These are phyloP conservation scores for Boletus sp. DNA, from an alignment of 768 basidiomycete species.

Conservation along the genomic window DNA sequence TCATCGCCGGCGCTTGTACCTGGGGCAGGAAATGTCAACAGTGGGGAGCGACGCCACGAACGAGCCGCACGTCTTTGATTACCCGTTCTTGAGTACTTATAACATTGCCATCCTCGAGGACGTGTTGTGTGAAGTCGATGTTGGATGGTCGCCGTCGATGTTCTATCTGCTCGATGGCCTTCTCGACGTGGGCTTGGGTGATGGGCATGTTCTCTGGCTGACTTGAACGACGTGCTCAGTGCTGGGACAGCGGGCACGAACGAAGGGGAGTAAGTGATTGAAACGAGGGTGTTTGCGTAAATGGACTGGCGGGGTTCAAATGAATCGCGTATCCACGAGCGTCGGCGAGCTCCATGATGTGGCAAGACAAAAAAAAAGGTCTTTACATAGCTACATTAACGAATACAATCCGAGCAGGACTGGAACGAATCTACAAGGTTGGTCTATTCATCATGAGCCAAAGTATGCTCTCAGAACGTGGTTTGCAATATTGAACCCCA, in stretches of 20 bases:
- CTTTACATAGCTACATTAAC: conserved; percentile 13
- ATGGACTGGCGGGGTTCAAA: conserved; percentile 29
- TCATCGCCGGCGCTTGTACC: conserved; percentile 98
- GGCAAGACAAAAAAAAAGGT: background rate
- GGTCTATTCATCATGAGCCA: conserved; percentile 37
- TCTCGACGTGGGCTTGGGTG: conserved; percentile 34
- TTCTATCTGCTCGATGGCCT: conserved; percentile 36
- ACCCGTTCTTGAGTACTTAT: conserved; percentile 95
- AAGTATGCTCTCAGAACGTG: conserved; percentile 82
- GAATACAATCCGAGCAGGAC: background rate
- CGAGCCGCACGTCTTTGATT: conserved; percentile 79
- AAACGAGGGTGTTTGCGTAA: conserved; percentile 16
- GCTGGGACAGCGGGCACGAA: conserved; percentile 4
- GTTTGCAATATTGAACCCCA: conserved; percentile 89
- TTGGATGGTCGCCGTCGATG: conserved; percentile 49
- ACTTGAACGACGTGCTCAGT: background rate
- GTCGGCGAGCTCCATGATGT: background rate
- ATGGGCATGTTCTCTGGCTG: conserved; percentile 29
- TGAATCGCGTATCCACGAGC: conserved; percentile 2
- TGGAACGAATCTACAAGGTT: background rate
- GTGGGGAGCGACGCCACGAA: conserved; percentile 1
- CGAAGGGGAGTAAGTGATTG: background rate
- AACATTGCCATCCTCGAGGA: conserved; percentile 86
- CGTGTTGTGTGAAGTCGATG: conserved; percentile 89
- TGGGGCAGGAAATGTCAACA: conserved; percentile 29